Percentiles rank a stretch among this genome's conserved stretches.
These are phyloP conservation scores for Phaeophleospora eucalypticola DNA, from an alignment of 2,329 filamentous ascomycete genomes.

Conservation along the genomic window DNA sequence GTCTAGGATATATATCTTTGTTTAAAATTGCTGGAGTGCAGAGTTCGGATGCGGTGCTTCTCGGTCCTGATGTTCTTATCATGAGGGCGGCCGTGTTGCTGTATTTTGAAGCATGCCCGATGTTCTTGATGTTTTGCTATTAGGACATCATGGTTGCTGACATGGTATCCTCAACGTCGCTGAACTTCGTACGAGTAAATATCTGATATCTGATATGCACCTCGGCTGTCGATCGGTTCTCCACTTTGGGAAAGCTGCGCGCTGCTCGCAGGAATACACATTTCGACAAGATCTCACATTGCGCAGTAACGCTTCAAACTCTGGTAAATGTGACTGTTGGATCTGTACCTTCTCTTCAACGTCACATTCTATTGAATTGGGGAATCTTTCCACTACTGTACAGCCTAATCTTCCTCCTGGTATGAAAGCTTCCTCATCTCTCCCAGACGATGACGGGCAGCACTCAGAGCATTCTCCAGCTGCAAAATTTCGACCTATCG, in stretches of 20 bases:
- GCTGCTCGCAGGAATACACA: no score
- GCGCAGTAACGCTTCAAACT: no score
- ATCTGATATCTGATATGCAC: not conserved
- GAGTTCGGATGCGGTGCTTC: no score
- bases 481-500: slow-evolving; percentile 90
- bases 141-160: not conserved
- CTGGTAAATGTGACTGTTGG: no score
- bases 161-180: not conserved
- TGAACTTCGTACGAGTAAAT: not conserved
- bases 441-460: slow-evolving; percentile 76
- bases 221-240: not conserved
- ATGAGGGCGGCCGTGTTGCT: no score
- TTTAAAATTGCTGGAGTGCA: no score
- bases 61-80: no score
- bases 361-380: no score
- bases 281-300: no score
- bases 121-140: not conserved
- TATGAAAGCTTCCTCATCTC: slow-evolving; percentile 99
- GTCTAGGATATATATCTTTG: no score
- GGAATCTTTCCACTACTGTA: not conserved
- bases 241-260: not conserved
- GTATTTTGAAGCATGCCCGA: no score
- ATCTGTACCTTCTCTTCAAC: no score
- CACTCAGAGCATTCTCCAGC: slow-evolving; percentile 78
- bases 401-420: slow-evolving; percentile 59